phyloP scores from a whole-genome alignment of 495 filamentous ascomycete species.

The Trypethelium eluteriae region DNA sequence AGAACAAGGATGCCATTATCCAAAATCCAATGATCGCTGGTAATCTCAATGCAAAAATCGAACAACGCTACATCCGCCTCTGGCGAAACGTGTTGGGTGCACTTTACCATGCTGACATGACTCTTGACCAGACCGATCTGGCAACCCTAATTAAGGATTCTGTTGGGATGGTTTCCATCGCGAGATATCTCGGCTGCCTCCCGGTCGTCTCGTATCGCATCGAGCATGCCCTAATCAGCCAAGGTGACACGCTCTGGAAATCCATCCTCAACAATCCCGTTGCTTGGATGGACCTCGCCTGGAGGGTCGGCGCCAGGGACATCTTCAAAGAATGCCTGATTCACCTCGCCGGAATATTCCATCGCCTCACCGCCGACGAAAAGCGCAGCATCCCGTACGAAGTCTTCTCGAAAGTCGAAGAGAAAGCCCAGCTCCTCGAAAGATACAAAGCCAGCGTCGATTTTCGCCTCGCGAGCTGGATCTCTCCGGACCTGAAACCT shows the following conservation, averaged over 20 bases:
- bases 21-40: not conserved
- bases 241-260: slow-evolving; percentile 37
- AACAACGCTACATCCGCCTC: slow-evolving; percentile 13
- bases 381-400: slow-evolving; percentile 17
- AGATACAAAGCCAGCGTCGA: slow-evolving; percentile 41
- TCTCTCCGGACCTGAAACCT: slow-evolving; percentile 15
- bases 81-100: slow-evolving; percentile 36
- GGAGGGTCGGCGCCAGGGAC: slow-evolving; percentile 35
- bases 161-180: slow-evolving; percentile 37
- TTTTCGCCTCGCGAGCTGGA: slow-evolving; percentile 16
- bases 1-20: slow-evolving; percentile 9
- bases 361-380: slow-evolving; percentile 19
- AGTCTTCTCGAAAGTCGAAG: slow-evolving; percentile 39
- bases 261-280: slow-evolving; percentile 36
- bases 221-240: slow-evolving; percentile 37
- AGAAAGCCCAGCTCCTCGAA: slow-evolving; percentile 45
- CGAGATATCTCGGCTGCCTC: slow-evolving; percentile 36
- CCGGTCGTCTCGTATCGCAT: slow-evolving; percentile 35
- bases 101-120: slow-evolving; percentile 35
- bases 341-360: slow-evolving; percentile 43
- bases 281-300: slow-evolving; percentile 39
- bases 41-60: slow-evolving; percentile 3
- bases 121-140: slow-evolving; percentile 29
- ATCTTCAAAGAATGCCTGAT: slow-evolving; percentile 45
- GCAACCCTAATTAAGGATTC: slow-evolving; percentile 28